Evolutionary conservation across 495 filamentous ascomycete genomes (phyloP).

Genomic region (Immersiella caudata): DNA sequence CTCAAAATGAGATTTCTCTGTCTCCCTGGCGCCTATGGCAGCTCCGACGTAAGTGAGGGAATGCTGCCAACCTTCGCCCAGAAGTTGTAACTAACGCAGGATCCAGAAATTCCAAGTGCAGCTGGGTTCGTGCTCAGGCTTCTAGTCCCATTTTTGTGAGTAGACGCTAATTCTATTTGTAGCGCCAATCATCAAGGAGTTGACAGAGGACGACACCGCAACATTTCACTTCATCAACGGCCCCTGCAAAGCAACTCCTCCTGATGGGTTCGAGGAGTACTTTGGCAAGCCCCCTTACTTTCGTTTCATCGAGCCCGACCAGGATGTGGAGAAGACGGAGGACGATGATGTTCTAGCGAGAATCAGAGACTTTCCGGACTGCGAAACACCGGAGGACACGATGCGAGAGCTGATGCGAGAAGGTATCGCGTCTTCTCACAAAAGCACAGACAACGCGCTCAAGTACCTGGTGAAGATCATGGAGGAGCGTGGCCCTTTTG

Average conservation of each 20-base stretch:
- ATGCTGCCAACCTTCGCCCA: not conserved
- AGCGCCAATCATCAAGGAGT: conserved; percentile 53
- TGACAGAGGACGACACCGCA: conserved; percentile 47
- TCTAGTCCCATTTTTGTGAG: not conserved
- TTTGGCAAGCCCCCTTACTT: conserved; percentile 55
- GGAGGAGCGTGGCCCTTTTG: conserved; percentile 55
- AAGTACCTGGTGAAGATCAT: conserved; percentile 51
- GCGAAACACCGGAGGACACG: conserved; percentile 50
- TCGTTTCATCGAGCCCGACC: conserved; percentile 54
- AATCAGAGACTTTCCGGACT: conserved; percentile 55
- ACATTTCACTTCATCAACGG: conserved; percentile 53
- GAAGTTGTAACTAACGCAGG: conserved; percentile 26
- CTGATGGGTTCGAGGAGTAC: conserved; percentile 55
- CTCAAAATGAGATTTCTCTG: conserved; percentile 48
- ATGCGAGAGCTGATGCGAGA: conserved; percentile 56
- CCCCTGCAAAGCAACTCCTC: conserved; percentile 50
- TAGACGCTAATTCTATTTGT: not conserved
- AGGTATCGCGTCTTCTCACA: conserved; percentile 47
- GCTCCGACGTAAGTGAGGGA: conserved; percentile 50
- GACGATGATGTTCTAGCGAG: conserved; percentile 51
- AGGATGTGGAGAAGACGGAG: conserved; percentile 42
- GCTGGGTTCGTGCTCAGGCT: conserved; percentile 39
- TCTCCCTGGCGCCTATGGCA: conserved; percentile 53
- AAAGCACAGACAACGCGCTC: conserved; percentile 46
- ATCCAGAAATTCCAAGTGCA: conserved; percentile 57